Evolutionary conservation across 257 asterid genomes (phyloP).

Genomic region (Sherardia arvensis): DNA sequence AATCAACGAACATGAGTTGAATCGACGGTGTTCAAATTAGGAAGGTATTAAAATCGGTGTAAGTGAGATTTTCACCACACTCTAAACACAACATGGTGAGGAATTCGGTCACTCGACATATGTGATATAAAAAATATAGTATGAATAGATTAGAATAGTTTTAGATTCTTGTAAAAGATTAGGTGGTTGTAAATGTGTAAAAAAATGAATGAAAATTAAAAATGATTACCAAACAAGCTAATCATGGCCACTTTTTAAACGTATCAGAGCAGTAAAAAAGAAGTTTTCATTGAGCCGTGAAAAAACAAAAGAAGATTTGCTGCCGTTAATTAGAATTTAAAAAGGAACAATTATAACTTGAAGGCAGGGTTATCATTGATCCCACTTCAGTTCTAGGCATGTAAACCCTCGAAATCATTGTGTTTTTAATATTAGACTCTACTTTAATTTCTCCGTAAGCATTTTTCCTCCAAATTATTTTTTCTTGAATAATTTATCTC

Average conservation of each 20-base stretch:
- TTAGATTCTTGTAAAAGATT: too few species aligned
- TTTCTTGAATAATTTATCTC: neutral
- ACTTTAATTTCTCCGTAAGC: neutral
- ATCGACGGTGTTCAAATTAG: too few species aligned
- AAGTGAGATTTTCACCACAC: too few species aligned
- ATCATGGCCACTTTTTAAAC: slow-evolving; percentile 14
- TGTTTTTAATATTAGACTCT: slow-evolving; percentile 27
- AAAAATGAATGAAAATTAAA: too few species aligned
- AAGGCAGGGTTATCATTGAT: slow-evolving; percentile 29
- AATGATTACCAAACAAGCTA: slow-evolving; percentile 20
- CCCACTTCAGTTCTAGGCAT: slow-evolving; percentile 34
- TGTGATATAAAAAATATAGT: too few species aligned
- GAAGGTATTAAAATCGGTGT: too few species aligned
- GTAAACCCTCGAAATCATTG: slow-evolving; percentile 25
- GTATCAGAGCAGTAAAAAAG: slow-evolving; percentile 9
- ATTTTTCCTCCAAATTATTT: neutral
- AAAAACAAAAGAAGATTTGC: slow-evolving; percentile 13
- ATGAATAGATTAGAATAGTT: too few species aligned
- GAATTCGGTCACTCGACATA: too few species aligned
- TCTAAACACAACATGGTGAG: too few species aligned
- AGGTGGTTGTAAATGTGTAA: too few species aligned
- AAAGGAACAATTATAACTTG: slow-evolving; percentile 19
- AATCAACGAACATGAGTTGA: too few species aligned
- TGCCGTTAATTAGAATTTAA: slow-evolving; percentile 14
- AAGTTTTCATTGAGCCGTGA: neutral